Evolutionary conservation across 2,329 filamentous ascomycete species (phyloP).

Genomic region (Alternaria longipes): DNA sequence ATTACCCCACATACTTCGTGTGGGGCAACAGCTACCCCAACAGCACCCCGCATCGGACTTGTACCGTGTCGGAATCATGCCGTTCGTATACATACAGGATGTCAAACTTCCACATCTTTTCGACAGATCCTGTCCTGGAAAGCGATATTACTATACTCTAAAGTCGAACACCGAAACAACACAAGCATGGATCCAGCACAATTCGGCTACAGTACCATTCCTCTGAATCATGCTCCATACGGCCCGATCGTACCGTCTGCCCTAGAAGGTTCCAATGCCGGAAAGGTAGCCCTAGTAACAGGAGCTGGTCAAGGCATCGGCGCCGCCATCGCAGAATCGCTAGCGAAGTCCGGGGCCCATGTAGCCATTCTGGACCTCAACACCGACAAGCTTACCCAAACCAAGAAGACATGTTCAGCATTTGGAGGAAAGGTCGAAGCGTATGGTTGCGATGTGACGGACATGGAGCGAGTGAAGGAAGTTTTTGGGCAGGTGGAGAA

Average conservation of each 20-base stretch:
- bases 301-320: constrained; percentile 43
- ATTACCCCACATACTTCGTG: constrained; percentile 10
- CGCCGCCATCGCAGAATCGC: constrained; percentile 37
- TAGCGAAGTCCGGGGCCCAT: constrained; percentile 39
- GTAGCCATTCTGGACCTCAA: constrained; percentile 40
- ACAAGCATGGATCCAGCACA: constrained; percentile 33
- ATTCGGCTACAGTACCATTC: constrained; percentile 33
- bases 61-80: background rate
- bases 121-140: background rate
- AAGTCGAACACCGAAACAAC: background rate
- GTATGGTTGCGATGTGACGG: constrained; percentile 37
- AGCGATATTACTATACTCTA: too few relatives aligned
- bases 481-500: constrained; percentile 30
- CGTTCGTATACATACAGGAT: background rate
- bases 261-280: constrained; percentile 28
- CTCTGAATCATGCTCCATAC: constrained; percentile 32
- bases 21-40: constrained; percentile 14
- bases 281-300: constrained; percentile 41
- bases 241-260: constrained; percentile 25
- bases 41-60: constrained; percentile 5
- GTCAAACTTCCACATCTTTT: background rate
- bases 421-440: constrained; percentile 31
- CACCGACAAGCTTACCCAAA: constrained; percentile 26
- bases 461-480: constrained; percentile 17
- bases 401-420: constrained; percentile 33